Evolutionary conservation across 495 filamentous ascomycete genomes (phyloP).

Genomic region (Penicillium malachiteum): DNA sequence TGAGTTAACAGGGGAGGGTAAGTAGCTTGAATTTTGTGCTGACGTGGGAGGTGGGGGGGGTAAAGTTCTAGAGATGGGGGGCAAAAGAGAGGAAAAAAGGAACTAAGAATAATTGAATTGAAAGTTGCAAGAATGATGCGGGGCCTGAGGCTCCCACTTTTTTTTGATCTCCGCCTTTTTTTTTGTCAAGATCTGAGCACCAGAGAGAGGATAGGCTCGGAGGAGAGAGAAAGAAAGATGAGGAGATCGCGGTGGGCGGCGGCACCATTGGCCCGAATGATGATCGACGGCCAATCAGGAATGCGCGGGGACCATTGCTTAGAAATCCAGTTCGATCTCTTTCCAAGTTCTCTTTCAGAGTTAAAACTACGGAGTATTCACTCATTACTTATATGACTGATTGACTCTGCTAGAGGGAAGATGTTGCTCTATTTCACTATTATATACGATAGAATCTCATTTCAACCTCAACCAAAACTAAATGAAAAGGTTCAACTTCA

Average conservation of each 20-base stretch:
- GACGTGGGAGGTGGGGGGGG: not conserved
- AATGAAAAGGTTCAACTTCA: too few species aligned
- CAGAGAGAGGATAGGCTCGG: slow-evolving; percentile 3
- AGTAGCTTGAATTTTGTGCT: not conserved
- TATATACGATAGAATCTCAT: too few species aligned
- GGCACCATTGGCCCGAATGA: slow-evolving; percentile 14
- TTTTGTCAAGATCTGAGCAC: not conserved
- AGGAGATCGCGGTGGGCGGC: slow-evolving; percentile 14
- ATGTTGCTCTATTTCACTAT: too few species aligned
- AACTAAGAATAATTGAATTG: slow-evolving; percentile 4
- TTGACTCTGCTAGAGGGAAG: too few species aligned
- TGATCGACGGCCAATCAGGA: slow-evolving; percentile 18
- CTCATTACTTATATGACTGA: not conserved
- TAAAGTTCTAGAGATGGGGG: not conserved
- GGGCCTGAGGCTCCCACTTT: slow-evolving; percentile 20
- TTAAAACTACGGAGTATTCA: not conserved
- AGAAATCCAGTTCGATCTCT: slow-evolving; percentile 21
- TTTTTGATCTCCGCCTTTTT: slow-evolving; percentile 3
- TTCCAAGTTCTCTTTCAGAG: slow-evolving; percentile 9
- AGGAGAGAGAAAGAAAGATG: slow-evolving; percentile 9
- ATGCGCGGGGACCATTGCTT: slow-evolving; percentile 8
- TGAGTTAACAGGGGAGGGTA: not conserved
- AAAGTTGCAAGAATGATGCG: slow-evolving; percentile 5
- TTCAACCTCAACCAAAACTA: too few species aligned
- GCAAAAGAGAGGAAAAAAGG: slow-evolving; percentile 9